Conservation (phyloP, 169 alveolate species). For the Plasmodium inui region DNA sequence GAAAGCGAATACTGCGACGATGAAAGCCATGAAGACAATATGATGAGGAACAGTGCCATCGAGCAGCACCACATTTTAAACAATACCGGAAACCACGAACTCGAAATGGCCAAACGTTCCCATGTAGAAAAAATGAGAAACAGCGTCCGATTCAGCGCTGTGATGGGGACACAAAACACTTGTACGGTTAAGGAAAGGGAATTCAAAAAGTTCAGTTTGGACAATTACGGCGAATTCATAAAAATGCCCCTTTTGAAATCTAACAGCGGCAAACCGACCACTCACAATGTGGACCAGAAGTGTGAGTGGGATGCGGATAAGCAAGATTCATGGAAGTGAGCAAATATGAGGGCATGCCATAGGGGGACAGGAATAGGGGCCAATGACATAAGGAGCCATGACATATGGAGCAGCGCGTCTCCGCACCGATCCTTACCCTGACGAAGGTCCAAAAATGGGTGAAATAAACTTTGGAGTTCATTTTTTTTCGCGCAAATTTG, state of each 20-base stretch:
- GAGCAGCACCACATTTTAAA: neutral
- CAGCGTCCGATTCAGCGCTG: constrained; percentile 4
- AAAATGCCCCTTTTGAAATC: neutral
- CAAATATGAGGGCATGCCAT: neutral
- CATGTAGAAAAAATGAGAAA: neutral
- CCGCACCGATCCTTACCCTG: neutral
- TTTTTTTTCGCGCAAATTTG: neutral
- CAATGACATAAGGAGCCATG: no score
- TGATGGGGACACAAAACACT: neutral
- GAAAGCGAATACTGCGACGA: neutral
- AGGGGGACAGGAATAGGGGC: no score
- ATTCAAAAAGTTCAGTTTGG: neutral
- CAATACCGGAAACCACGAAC: neutral
- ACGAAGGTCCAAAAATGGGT: neutral
- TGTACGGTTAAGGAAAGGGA: neutral
- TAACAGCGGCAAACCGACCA: neutral
- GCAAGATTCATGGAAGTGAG: neutral
- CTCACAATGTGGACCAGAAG: neutral
- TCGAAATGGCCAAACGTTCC: neutral
- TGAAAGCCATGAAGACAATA: constrained; percentile 2
- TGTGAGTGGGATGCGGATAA: neutral
- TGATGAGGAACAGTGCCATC: neutral
- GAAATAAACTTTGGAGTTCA: neutral
- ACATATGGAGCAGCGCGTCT: neutral
- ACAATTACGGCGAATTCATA: neutral